Evolutionary conservation across 2,329 filamentous ascomycete genomes (phyloP), one percentile per base, ranked within the genome.

Genomic region (Seiridium cupressi): DNA sequence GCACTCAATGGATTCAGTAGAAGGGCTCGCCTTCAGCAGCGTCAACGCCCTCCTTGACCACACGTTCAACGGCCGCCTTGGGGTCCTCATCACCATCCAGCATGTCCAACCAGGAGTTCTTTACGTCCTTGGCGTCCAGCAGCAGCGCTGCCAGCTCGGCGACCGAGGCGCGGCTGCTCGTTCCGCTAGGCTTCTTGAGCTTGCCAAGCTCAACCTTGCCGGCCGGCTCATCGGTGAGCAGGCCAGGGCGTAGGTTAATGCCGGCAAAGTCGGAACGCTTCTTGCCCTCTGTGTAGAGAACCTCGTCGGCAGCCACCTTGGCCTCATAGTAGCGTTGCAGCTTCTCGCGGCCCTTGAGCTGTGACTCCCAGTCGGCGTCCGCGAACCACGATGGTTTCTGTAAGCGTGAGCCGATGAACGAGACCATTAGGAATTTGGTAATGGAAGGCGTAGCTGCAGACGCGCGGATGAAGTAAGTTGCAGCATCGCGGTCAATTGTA

Each of bases 381-480:
- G 76, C 71, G 83, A 83, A 88, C 70, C 86, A 89, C 0, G 79
- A 65, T 1, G 86, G 82, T 36, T 75, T 75, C 5, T 63, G 59
- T 34, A 81, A 77, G 32, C 88, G 81, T 18, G 84, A 83, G 60
- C 79, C 79, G 9, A 84, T 71, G 64, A 88, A 88, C 0, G 86
- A 89, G 57, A 91, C 77, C 65, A 90, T 81, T 54, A 91, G 78
- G 74, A 89, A 90, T 61, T 85, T 83, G 3, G 76, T 84, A 62
- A 89, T 77, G 26, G 76, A 74, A 0, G 84, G 80, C 0, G 80
- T 79, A 6, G 80, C 72, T 26, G 83, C 81, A 0, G 86, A 80
- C 4, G 87, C 86, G 55, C 81, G 79, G 74, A 89, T 83, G 69
- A 87, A 86, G 69, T 85, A 78, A 48, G 82, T 81, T 8, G 86